Evolutionary conservation across 192 early-diverging fungal genomes (phyloP).

Genomic region (Linnemannia elongata): DNA sequence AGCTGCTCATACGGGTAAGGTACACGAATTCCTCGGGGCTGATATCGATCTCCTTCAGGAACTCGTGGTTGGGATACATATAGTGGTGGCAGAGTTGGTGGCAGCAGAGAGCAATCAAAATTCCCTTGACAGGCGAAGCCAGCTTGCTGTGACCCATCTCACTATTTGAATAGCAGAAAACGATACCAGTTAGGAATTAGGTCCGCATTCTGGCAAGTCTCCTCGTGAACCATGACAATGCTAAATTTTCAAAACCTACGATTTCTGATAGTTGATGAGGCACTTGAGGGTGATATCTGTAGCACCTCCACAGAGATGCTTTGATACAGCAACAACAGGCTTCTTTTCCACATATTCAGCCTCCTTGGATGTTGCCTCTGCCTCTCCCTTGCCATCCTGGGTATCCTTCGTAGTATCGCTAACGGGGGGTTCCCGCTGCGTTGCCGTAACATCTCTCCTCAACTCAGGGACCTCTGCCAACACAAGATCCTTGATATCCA

Average conservation of each 20-base stretch:
- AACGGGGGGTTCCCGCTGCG: slow-evolving; percentile 30
- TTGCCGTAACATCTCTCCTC: slow-evolving; percentile 52
- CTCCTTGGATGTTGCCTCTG: background rate
- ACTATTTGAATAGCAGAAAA: background rate
- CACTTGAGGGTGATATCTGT: slow-evolving; percentile 90
- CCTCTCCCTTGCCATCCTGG: background rate
- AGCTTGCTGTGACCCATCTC: slow-evolving; percentile 9
- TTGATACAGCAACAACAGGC: slow-evolving; percentile 82
- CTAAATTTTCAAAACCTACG: slow-evolving; percentile 6
- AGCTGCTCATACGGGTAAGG: slow-evolving; percentile 80
- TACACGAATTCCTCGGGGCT: slow-evolving; percentile 71
- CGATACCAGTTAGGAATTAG: background rate
- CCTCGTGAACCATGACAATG: background rate
- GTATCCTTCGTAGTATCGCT: background rate
- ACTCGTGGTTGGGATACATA: slow-evolving; percentile 78
- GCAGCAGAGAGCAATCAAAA: slow-evolving; percentile 92
- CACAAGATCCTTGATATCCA: slow-evolving; percentile 91
- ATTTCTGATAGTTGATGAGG: slow-evolving; percentile 62
- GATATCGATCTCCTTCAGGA: slow-evolving; percentile 67
- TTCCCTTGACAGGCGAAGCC: slow-evolving; percentile 68
- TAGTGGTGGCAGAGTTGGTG: slow-evolving; percentile 84
- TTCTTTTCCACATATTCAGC: slow-evolving; percentile 56
- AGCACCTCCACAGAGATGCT: slow-evolving; percentile 93
- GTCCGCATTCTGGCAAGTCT: background rate
- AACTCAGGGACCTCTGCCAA: slow-evolving; percentile 66